These are phyloP conservation scores for Carex littledalei DNA, from an alignment of 176 grass and related monocot genomes.

Conservation along the genomic window DNA sequence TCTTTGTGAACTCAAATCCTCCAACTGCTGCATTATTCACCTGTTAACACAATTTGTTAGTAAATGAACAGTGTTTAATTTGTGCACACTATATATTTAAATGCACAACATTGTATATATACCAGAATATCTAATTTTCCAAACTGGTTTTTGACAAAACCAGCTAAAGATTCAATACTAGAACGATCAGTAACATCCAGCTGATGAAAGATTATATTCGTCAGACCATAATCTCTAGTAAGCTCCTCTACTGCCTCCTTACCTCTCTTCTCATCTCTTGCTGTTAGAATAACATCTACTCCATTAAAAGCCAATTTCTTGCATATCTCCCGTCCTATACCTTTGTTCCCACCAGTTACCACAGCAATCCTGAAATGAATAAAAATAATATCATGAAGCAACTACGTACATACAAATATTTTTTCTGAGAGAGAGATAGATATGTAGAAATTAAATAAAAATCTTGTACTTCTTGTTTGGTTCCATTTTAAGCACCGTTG, in stretches of 20 bases:
- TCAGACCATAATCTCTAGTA: constrained; percentile 15
- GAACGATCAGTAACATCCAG: constrained; percentile 26
- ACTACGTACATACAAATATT: not conserved
- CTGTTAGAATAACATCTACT: constrained; percentile 54
- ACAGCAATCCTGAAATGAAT: constrained; percentile 39
- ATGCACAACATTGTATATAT: not conserved
- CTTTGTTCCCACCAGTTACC: constrained; percentile 66
- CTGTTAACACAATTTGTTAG: not conserved
- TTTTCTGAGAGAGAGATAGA: not conserved
- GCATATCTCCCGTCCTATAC: constrained; percentile 53
- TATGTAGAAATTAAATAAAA: not conserved
- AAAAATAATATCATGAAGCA: not conserved
- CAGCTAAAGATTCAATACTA: constrained; percentile 32
- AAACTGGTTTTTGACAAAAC: constrained; percentile 28
- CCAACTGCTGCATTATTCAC: constrained; percentile 57
- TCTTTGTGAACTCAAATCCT: constrained; percentile 36
- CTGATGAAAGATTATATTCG: not conserved
- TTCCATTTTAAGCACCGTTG: not conserved
- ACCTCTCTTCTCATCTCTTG: constrained; percentile 52
- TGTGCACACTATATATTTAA: not conserved
- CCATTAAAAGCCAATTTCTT: constrained; percentile 35
- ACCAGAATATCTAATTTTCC: constrained; percentile 75
- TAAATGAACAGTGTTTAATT: not conserved
- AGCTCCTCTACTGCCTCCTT: constrained; percentile 30
- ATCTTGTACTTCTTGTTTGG: not conserved